Base-by-base conservation (phyloP, 371 early-diverging fungal species). In the Sporodiniella umbellata region DNA sequence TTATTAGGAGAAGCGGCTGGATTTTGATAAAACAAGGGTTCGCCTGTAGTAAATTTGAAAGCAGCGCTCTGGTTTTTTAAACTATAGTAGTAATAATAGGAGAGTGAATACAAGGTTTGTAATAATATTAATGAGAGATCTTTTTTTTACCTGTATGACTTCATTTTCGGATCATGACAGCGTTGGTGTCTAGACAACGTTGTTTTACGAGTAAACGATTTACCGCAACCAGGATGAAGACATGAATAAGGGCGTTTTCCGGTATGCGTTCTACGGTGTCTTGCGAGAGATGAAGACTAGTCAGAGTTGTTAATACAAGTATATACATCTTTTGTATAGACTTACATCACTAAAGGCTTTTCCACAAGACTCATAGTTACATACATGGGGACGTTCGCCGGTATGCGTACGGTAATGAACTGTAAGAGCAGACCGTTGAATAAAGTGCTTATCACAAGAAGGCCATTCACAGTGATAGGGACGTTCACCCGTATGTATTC, bases 391-490 rank as follows among this genome's bases (percentile, higher is more conserved):
- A 15, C 84, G 69, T 53, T 89, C 91, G 22, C 90, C 90, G 8
- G 90, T 81, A 62, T 90, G 90, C 0, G 88, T 88, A 44, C 90
- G 78, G 37, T 79, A 70, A 60, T 90, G 91, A 25, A 89, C 88
- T 0, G 83, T 88, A 51, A 90, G 70, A n/a, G 90, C 90, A 5
- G 88, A 88, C 19, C 86, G 71, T 69, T 89, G 90, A 62, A 90
- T 85, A 50, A 90, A 90, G 22, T 78, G 79, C 60, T 89, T 88
- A 42, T 75, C 78, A 57, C 90, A 89, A 28, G 71, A 69, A n/a
- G 72, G 64, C 68, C 80, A 81, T 33, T 63, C 60, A 59, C 88
- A 87, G 28, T 70, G 70, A 60, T 79, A 88, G 11, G 88, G 86
- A 58, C 80, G 66, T 53, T 86, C 87, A 33, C 83, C 83, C 12